These are phyloP conservation scores for Lactifluus subvellereus DNA, from an alignment of 768 basidiomycete genomes.

Conservation along the genomic window DNA sequence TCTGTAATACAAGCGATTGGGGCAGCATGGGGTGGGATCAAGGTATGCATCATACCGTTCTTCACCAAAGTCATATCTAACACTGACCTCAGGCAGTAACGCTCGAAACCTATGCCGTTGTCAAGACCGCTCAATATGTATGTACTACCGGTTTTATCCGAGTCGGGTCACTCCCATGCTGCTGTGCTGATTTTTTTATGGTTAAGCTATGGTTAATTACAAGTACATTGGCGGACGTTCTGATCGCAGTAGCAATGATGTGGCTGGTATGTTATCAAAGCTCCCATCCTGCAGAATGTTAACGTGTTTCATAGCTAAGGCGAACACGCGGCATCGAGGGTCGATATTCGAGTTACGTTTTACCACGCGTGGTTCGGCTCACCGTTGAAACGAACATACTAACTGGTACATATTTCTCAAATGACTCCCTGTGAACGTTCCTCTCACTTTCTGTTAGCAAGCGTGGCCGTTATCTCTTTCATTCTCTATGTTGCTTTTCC, in stretches of 20 bases:
- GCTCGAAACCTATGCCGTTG: neutral
- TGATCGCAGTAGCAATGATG: constrained; percentile 15
- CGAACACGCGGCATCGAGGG: neutral
- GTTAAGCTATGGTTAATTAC: constrained; percentile 10
- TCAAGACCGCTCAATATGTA: neutral
- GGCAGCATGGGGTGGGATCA: constrained; percentile 12
- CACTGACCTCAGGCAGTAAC: neutral
- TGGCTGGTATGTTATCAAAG: constrained; percentile 1
- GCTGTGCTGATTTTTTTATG: neutral
- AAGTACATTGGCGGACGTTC: constrained; percentile 11
- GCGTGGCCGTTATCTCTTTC: constrained; percentile 10
- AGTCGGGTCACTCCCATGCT: neutral
- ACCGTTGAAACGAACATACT: constrained; percentile 29
- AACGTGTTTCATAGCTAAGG: neutral
- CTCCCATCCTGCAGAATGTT: neutral
- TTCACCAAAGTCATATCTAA: neutral
- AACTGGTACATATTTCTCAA: constrained; percentile 6
- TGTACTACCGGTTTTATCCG: neutral
- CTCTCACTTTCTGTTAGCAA: constrained; percentile 1
- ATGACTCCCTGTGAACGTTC: neutral
- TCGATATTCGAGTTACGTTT: constrained; percentile 3
- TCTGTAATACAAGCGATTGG: neutral
- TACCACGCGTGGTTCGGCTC: constrained; percentile 26
- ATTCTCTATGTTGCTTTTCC: constrained; percentile 15
- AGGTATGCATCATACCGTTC: neutral